Evolutionary conservation across 192 early-diverging fungal species (phyloP).

Genomic region (Entomortierella chlamydospora): DNA sequence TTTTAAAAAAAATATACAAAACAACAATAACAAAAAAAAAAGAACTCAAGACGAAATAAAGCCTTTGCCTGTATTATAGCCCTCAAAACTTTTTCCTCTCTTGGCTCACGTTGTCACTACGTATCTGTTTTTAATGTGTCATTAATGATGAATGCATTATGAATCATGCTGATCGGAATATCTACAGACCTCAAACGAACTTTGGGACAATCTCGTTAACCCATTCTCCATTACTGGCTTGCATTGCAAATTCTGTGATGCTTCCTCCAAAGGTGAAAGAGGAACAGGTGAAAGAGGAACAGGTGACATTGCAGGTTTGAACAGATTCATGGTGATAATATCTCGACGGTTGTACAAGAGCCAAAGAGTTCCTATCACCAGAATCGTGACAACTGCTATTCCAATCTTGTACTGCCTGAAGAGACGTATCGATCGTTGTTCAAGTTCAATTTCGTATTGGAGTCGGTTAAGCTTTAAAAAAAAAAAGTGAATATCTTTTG

Average conservation of each 20-base stretch:
- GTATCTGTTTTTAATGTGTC: no score
- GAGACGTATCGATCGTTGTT: constrained; percentile 32
- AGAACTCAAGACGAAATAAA: no score
- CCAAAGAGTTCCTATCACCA: constrained; percentile 9
- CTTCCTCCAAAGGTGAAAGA: not conserved
- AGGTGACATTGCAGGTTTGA: not conserved
- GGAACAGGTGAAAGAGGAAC: not conserved
- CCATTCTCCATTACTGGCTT: no score
- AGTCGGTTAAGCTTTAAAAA: constrained; percentile 34
- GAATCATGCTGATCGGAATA: no score
- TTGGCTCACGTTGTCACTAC: no score
- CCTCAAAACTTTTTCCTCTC: no score
- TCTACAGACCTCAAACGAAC: no score
- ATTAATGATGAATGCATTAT: no score
- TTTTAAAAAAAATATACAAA: no score
- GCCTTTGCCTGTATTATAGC: no score
- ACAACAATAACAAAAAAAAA: no score
- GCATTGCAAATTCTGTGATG: not conserved
- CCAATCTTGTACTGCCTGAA: constrained; percentile 50
- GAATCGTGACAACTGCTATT: constrained; percentile 12
- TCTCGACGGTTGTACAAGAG: constrained; percentile 9
- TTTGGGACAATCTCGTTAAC: no score
- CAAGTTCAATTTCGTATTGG: constrained; percentile 39
- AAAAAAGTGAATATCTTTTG: not conserved
- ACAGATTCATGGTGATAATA: not conserved